Conservation (phyloP, 306 rosid genomes). For the Dryas octopetala region DNA sequence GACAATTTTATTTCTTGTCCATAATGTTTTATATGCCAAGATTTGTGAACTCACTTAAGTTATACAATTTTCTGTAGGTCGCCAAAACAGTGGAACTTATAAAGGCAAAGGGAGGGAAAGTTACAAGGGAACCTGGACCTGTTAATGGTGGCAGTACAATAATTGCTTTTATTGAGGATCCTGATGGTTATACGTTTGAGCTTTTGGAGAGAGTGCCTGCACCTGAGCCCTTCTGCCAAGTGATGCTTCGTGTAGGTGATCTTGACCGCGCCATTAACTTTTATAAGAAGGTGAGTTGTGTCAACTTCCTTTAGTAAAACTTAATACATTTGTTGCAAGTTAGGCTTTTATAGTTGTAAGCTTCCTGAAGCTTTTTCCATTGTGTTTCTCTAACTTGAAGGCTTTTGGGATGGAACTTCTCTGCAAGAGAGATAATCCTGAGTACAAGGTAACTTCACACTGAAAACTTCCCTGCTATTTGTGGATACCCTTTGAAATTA, state of each 20-base stretch:
- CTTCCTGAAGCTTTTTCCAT: background rate
- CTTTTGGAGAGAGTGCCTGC: conserved; percentile 66
- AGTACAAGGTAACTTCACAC: conserved; percentile 53
- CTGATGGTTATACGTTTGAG: conserved; percentile 74
- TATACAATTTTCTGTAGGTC: conserved; percentile 36
- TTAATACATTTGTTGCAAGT: background rate
- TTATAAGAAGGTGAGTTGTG: conserved; percentile 57
- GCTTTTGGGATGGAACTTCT: conserved; percentile 81
- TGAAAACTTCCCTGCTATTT: background rate
- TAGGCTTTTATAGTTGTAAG: background rate
- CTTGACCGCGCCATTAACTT: conserved; percentile 69
- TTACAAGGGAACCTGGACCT: conserved; percentile 61
- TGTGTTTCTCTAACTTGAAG: conserved; percentile 30
- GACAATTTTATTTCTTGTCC: background rate
- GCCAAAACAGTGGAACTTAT: conserved; percentile 64
- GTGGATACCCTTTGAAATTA: background rate
- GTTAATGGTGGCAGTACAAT: conserved; percentile 50
- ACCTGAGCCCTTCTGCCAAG: conserved; percentile 76
- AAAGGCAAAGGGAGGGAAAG: conserved; percentile 70
- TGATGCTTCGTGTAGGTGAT: conserved; percentile 81
- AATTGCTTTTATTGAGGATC: conserved; percentile 62
- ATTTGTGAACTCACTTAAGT: background rate
- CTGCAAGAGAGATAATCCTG: conserved; percentile 57
- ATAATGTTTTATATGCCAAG: background rate
- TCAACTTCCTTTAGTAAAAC: background rate